phyloP scores from a whole-genome alignment of 305 asterid genomes.

The Ilex paraguariensis region DNA sequence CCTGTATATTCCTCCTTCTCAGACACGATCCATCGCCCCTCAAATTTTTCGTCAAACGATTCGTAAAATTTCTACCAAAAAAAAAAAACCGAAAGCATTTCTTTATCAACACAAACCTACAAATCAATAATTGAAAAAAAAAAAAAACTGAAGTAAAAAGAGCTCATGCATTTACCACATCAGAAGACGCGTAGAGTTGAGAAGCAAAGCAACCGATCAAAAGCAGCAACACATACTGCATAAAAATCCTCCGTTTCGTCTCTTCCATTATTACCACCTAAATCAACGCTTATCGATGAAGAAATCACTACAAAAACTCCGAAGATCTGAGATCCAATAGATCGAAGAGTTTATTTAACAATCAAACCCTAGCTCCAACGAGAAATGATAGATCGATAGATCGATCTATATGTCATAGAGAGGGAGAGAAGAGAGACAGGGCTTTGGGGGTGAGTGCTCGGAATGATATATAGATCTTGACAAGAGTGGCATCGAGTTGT shows the following conservation, averaged over 20 bases:
- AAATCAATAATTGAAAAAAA: not conserved
- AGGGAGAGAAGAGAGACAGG: too few relatives aligned
- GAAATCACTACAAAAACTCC: not conserved
- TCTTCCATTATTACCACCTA: slow-evolving; percentile 29
- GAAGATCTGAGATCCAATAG: too few relatives aligned
- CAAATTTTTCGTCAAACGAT: slow-evolving; percentile 72
- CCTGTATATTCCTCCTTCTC: slow-evolving; percentile 72
- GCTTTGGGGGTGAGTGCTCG: too few relatives aligned
- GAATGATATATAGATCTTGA: slow-evolving; percentile 8
- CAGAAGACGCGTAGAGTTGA: slow-evolving; percentile 63
- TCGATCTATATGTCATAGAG: too few relatives aligned
- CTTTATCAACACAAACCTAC: not conserved
- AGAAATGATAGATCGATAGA: too few relatives aligned
- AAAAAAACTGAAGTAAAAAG: not conserved
- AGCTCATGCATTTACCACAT: slow-evolving; percentile 36
- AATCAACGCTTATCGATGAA: not conserved
- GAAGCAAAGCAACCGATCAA: slow-evolving; percentile 53
- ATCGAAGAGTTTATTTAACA: too few relatives aligned
- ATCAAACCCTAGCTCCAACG: too few relatives aligned
- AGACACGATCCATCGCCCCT: slow-evolving; percentile 72
- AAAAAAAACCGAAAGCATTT: too few relatives aligned
- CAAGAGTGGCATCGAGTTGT: slow-evolving; percentile 17
- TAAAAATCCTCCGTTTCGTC: slow-evolving; percentile 44
- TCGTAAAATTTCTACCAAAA: slow-evolving; percentile 61
- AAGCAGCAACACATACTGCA: slow-evolving; percentile 38